Evolutionary conservation across 805 yeast genomes (phyloP).

Genomic region (Candida incommunis): DNA sequence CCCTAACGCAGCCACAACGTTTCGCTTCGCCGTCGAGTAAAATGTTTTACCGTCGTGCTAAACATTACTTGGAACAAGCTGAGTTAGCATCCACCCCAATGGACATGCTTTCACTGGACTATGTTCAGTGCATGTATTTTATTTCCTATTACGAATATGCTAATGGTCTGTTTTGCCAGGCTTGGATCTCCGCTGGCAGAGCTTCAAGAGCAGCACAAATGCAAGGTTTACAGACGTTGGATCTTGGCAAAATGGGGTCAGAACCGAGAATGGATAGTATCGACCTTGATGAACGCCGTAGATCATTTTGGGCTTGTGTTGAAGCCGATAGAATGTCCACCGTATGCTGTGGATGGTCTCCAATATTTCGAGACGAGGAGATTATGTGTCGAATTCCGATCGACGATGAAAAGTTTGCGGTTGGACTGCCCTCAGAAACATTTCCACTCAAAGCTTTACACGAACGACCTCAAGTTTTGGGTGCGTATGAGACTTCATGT

Average conservation of each 20-base stretch:
- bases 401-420: neutral
- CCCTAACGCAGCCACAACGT: conserved; percentile 9
- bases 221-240: neutral
- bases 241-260: neutral
- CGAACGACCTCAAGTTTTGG: neutral
- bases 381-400: neutral
- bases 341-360: neutral
- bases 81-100: conserved; percentile 9
- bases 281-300: neutral
- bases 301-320: neutral
- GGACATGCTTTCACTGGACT: conserved; percentile 9
- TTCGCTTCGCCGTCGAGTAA: conserved; percentile 3
- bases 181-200: conserved; percentile 19
- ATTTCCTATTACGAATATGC: conserved; percentile 14
- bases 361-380: neutral
- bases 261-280: neutral
- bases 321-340: neutral
- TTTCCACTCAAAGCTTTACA: neutral
- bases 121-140: conserved; percentile 16
- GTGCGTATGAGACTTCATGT: neutral
- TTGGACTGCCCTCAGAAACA: neutral
- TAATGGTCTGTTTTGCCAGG: conserved; percentile 15
- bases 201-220: conserved; percentile 11
- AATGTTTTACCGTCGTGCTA: conserved; percentile 13
- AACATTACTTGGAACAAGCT: conserved; percentile 13